Evolutionary conservation across 495 filamentous ascomycete species (phyloP).

Genomic region (Neurospora sp.): DNA sequence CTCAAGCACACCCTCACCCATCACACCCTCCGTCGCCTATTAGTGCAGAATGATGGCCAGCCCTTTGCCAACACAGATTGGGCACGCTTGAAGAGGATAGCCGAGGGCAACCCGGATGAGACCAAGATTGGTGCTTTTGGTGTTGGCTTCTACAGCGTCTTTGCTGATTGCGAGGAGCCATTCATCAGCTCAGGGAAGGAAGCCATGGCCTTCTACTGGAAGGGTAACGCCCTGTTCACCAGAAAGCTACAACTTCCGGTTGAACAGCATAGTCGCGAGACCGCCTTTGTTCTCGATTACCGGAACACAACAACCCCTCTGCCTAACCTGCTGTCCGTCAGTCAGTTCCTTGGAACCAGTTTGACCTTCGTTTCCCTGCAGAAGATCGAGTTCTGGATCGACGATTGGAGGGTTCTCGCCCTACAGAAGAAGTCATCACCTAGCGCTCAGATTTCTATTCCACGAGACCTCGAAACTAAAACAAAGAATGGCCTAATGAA

Average conservation of each 20-base stretch:
- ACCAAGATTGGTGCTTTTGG: slow-evolving; percentile 98
- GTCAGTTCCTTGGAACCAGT: slow-evolving; percentile 87
- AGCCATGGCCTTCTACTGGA: slow-evolving; percentile 99
- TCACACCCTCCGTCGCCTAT: slow-evolving; percentile 69
- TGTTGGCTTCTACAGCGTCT: slow-evolving; percentile 97
- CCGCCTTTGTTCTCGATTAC: slow-evolving; percentile 87
- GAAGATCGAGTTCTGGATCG: slow-evolving; percentile 80
- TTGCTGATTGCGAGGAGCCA: slow-evolving; percentile 94
- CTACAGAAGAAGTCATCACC: slow-evolving; percentile 79
- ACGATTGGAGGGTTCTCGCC: slow-evolving; percentile 69
- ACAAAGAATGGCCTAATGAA: slow-evolving; percentile 82
- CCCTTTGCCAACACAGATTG: slow-evolving; percentile 83
- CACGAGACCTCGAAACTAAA: slow-evolving; percentile 66
- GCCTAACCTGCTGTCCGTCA: slow-evolving; percentile 72
- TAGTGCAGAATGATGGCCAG: slow-evolving; percentile 85
- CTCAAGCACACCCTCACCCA: slow-evolving; percentile 75
- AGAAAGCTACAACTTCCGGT: slow-evolving; percentile 61
- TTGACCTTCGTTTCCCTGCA: slow-evolving; percentile 90
- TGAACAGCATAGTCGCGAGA: slow-evolving; percentile 53
- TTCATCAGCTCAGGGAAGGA: slow-evolving; percentile 85
- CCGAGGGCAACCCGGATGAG: slow-evolving; percentile 96
- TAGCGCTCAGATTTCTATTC: slow-evolving; percentile 58
- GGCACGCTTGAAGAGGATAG: slow-evolving; percentile 88
- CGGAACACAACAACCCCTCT: slow-evolving; percentile 76
- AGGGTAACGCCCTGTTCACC: slow-evolving; percentile 87